Evolutionary conservation across 768 basidiomycete genomes (phyloP).

Genomic region (Collybia sordida): DNA sequence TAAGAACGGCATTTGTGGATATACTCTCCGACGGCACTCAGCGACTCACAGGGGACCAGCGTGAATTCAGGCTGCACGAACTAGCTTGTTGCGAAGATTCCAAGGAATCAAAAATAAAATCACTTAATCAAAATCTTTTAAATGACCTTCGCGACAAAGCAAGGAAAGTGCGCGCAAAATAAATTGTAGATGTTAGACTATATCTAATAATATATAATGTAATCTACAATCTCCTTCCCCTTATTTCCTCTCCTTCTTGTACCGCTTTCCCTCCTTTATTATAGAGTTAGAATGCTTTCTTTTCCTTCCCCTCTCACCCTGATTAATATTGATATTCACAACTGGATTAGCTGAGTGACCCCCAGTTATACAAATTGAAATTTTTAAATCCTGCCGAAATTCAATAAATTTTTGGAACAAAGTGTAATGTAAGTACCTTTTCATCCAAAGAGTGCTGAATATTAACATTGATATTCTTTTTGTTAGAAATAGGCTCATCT

Average conservation of each 20-base stretch:
- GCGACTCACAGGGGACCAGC: not conserved
- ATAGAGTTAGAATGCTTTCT: too few species aligned
- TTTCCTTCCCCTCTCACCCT: too few species aligned
- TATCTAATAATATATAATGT: not conserved
- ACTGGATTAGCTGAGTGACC: not conserved
- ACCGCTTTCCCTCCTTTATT: not conserved
- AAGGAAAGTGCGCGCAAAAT: not conserved
- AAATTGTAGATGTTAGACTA: not conserved
- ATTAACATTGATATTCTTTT: not conserved
- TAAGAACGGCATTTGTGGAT: not conserved
- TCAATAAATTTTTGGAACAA: not conserved
- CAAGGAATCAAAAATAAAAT: not conserved
- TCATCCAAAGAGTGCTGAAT: not conserved
- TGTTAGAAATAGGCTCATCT: too few species aligned
- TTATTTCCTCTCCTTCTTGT: not conserved
- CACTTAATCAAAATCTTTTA: not conserved
- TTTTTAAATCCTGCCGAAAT: not conserved
- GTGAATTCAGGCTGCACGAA: not conserved
- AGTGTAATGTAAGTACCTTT: constrained; percentile 2
- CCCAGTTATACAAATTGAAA: not conserved
- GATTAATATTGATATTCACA: not conserved
- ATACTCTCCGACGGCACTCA: not conserved
- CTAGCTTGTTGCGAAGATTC: not conserved
- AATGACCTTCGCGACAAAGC: not conserved
- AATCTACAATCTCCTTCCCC: not conserved